Evolutionary conservation across 148 eudicot genomes (phyloP).

Genomic region (Amaranthus palmeri): DNA sequence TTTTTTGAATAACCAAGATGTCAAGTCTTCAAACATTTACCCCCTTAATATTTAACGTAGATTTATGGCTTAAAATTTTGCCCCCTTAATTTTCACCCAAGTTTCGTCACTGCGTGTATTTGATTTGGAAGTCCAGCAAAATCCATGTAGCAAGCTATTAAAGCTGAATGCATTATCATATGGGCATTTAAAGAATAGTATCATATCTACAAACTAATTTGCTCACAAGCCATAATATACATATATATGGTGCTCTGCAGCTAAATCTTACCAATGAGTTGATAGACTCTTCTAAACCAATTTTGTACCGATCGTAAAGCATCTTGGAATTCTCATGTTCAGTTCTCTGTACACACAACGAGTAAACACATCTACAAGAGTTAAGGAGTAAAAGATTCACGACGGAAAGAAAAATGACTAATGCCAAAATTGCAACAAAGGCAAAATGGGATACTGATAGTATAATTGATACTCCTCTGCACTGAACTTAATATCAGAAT

Average conservation of each 20-base stretch:
- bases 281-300: conserved; percentile 31
- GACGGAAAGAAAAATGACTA: not conserved
- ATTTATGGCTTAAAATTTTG: too few species aligned
- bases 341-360: conserved; percentile 34
- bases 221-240: not conserved
- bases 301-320: conserved; percentile 24
- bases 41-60: too few species aligned
- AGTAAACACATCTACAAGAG: conserved; percentile 30
- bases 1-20: too few species aligned
- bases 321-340: conserved; percentile 23
- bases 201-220: not conserved
- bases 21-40: too few species aligned
- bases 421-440: not conserved
- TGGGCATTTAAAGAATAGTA: not conserved
- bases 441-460: conserved; percentile 23
- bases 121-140: too few species aligned
- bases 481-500: conserved; percentile 24
- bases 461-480: conserved; percentile 32
- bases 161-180: not conserved
- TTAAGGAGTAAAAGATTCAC: conserved; percentile 9
- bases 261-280: conserved; percentile 26
- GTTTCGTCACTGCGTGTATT: too few species aligned
- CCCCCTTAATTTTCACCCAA: too few species aligned
- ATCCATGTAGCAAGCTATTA: not conserved
- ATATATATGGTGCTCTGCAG: not conserved